phyloP scores from a whole-genome alignment of 73 alveolate species.

The Paramecium octaurelia region DNA sequence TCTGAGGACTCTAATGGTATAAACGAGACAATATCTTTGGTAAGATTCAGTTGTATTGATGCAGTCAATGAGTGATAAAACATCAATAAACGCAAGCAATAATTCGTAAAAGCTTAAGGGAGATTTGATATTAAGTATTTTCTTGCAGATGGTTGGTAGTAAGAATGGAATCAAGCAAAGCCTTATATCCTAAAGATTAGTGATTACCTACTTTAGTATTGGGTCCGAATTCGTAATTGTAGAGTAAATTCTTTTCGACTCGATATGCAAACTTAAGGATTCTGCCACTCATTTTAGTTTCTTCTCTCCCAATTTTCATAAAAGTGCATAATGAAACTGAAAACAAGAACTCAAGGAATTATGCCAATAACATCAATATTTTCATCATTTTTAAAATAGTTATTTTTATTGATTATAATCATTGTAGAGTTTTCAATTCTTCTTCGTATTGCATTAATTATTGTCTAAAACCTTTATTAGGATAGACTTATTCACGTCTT shows the following conservation, averaged over 20 bases:
- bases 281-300: not conserved
- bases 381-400: not conserved
- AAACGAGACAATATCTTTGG: not conserved
- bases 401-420: not conserved
- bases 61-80: not conserved
- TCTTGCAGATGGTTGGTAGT: not conserved
- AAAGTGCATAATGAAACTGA: not conserved
- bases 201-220: not conserved
- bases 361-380: not conserved
- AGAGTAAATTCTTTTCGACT: constrained; percentile 26
- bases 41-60: constrained; percentile 6
- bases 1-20: not conserved
- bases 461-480: not conserved
- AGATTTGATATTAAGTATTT: not conserved
- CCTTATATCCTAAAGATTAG: not conserved
- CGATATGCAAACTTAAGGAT: not conserved
- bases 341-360: not conserved
- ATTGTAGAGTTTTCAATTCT: not conserved
- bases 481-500: not conserved
- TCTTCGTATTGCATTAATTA: not conserved
- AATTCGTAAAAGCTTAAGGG: not conserved
- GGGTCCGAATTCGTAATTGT: constrained; percentile 14
- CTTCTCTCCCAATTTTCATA: not conserved
- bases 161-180: not conserved
- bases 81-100: not conserved